Conservation (phyloP, 176 grass and related monocot species). For the Bothriochloa decipiens region DNA sequence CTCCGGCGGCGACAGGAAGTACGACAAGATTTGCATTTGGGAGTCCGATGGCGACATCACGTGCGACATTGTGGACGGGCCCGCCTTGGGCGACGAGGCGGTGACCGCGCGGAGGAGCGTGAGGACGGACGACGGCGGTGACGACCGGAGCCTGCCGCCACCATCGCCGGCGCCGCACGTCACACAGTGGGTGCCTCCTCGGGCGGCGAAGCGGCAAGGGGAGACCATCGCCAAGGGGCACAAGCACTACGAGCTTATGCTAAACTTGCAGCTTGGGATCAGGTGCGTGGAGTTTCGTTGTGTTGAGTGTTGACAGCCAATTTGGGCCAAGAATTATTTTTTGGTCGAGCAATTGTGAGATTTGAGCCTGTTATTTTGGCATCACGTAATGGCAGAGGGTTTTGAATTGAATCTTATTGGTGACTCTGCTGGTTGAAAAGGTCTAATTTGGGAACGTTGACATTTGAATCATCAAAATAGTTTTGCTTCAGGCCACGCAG, state of each 20-base stretch:
- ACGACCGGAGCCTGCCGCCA: constrained; percentile 9
- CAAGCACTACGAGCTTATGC: constrained; percentile 94
- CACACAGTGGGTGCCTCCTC: constrained; percentile 62
- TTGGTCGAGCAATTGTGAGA: background rate
- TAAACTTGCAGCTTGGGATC: constrained; percentile 97
- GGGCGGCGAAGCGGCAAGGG: constrained; percentile 67
- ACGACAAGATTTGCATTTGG: constrained; percentile 77
- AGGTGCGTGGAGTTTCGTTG: constrained; percentile 48
- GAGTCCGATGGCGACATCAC: constrained; percentile 74
- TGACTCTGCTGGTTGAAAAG: constrained; percentile 18
- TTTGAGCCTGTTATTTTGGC: constrained; percentile 11
- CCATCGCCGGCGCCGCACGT: constrained; percentile 40
- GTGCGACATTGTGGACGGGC: constrained; percentile 69
- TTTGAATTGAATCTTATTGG: constrained; percentile 18
- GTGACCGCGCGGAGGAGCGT: constrained; percentile 28
- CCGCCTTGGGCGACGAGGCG: constrained; percentile 32
- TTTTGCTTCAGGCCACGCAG: background rate
- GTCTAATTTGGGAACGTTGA: background rate
- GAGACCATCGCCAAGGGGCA: constrained; percentile 85
- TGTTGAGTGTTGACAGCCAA: background rate
- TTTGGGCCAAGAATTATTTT: background rate
- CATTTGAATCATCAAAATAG: constrained; percentile 7
- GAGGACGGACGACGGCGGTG: constrained; percentile 37
- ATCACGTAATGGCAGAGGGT: background rate
- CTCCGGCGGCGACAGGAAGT: constrained; percentile 61